Base-by-base conservation (phyloP, 768 basidiomycete genomes). In the Calocera cornea region DNA sequence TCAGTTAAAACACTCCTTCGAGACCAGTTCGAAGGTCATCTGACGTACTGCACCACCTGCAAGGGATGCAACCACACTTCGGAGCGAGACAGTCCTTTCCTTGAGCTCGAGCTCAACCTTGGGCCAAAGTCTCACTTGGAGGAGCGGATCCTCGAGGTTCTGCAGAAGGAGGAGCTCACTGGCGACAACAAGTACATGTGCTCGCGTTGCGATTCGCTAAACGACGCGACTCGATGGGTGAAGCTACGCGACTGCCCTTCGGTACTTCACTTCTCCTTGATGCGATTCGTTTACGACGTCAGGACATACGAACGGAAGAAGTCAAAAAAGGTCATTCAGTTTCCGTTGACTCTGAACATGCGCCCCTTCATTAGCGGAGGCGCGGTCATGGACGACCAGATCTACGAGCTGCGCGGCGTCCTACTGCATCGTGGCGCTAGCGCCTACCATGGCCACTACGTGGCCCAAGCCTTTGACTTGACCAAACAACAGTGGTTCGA, bases 151-250 rank as follows among this genome's bases (percentile, higher is more conserved):
- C 75, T 79, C n/a, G 81, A 79, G 22, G 78, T 86, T 7, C 80
- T 94, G 2, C 79, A 86, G 36, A 80, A 86, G 1, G 95, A 98
- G 74, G 80, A 75, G 3, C 78, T 98, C 49, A 82, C 84, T 0
- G 93, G 87, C 2, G 92, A 93, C 72, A 97, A 97, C 74, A 81
- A 86, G 92, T 98, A 97, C 76, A 79, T 82, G 36, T 98, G 95
- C 74, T 83, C 88, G 2, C 78, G 77, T 27, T 98, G 95, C 74
- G 79, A 86, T 47, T 76, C 76, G 27, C 82, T 92, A 10, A 87
- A 88, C 74, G 84, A 92, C 68, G 95, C 95, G 3, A 86, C 83
- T 19, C 86, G 95, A 8, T 86, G 87, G 70, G 87, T 86, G 1
- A 82, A 87, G 71, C 77, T 95, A 16, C 81, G 80, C 29, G 74